Evolutionary conservation across 176 grass and related monocot species (phyloP).

Genomic region (Saccharum spontaneum): DNA sequence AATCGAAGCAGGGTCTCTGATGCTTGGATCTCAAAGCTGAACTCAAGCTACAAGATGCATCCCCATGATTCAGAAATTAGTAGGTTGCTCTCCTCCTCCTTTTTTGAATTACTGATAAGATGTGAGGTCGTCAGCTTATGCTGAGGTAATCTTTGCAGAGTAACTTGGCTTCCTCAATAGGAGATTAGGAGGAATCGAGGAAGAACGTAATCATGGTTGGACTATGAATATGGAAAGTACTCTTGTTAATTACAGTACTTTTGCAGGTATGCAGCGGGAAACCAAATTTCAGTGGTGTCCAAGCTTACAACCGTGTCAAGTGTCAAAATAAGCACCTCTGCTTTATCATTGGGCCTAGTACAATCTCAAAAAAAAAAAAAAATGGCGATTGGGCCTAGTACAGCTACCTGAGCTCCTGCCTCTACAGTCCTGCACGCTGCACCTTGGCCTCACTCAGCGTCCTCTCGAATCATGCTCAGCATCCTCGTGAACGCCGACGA

Average conservation of each 20-base stretch:
- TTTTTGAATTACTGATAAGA: background rate
- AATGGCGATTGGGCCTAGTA: too few relatives aligned
- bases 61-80: background rate
- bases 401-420: too few relatives aligned
- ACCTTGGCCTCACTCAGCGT: background rate
- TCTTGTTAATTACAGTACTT: background rate
- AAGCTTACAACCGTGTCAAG: background rate
- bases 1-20: too few relatives aligned
- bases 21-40: background rate
- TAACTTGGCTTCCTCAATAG: too few relatives aligned
- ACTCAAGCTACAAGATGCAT: background rate
- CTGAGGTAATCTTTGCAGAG: too few relatives aligned
- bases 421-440: too few relatives aligned
- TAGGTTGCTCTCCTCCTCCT: background rate
- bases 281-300: background rate
- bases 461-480: constrained; percentile 13
- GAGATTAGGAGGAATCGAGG: background rate
- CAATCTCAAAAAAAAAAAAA: too few relatives aligned
- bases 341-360: background rate
- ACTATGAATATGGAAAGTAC: background rate
- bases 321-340: background rate
- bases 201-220: background rate
- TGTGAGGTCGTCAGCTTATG: too few relatives aligned
- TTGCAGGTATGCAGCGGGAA: background rate
- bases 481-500: background rate